Conservation (phyloP, 495 filamentous ascomycete genomes). For the Staphylotrichum tortipilum region DNA sequence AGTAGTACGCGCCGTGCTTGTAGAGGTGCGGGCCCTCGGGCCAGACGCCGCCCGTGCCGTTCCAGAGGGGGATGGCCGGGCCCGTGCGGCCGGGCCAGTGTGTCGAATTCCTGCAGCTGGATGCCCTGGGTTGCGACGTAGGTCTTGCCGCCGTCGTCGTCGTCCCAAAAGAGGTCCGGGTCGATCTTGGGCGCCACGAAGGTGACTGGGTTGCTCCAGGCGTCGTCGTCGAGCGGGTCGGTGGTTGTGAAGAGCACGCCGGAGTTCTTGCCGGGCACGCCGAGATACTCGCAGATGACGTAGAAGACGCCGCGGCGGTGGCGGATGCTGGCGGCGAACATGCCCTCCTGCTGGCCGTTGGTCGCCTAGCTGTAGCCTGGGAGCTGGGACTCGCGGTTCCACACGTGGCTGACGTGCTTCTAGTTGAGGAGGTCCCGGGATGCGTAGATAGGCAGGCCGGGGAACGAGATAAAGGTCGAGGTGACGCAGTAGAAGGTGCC, state of each 20-base stretch:
- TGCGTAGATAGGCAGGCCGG: slow-evolving; percentile 28
- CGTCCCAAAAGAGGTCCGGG: slow-evolving; percentile 40
- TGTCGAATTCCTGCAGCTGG: slow-evolving; percentile 34
- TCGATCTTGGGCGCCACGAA: slow-evolving; percentile 31
- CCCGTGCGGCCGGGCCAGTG: slow-evolving; percentile 28
- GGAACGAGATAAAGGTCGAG: slow-evolving; percentile 31
- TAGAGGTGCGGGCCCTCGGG: slow-evolving; percentile 57
- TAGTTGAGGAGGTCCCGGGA: slow-evolving; percentile 29
- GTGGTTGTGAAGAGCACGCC: slow-evolving; percentile 25
- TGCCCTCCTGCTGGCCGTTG: slow-evolving; percentile 22
- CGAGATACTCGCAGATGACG: slow-evolving; percentile 33
- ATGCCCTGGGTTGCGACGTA: slow-evolving; percentile 37
- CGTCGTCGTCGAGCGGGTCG: slow-evolving; percentile 22
- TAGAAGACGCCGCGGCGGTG: slow-evolving; percentile 32
- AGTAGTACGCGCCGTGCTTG: slow-evolving; percentile 49
- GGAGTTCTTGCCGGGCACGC: slow-evolving; percentile 10
- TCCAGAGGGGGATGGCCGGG: slow-evolving; percentile 39
- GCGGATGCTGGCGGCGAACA: slow-evolving; percentile 29
- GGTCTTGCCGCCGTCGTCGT: slow-evolving; percentile 34
- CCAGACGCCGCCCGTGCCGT: slow-evolving; percentile 43
- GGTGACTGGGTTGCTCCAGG: slow-evolving; percentile 33
- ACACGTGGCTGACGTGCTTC: slow-evolving; percentile 22
- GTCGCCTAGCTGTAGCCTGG: slow-evolving; percentile 15
- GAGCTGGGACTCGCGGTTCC: slow-evolving; percentile 16
- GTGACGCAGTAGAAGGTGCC: slow-evolving; percentile 30